Conservation (phyloP, 352 stramenopile genomes). For the Phytophthora aleatoria region DNA sequence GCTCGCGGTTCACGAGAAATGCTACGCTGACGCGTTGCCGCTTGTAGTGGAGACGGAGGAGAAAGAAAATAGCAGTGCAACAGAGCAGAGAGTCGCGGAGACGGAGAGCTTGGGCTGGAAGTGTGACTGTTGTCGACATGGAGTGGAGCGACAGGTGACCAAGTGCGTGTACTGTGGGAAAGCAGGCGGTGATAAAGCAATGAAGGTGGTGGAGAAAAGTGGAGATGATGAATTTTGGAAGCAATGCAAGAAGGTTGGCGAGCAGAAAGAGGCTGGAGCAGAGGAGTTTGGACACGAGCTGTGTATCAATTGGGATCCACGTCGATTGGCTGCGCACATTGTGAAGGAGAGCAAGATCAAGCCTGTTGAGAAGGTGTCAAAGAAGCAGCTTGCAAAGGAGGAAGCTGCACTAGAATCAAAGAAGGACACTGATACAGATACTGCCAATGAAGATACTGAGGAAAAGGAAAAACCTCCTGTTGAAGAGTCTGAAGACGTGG, state of each 20-base stretch:
- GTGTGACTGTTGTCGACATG: slow-evolving; percentile 48
- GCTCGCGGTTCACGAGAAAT: slow-evolving; percentile 40
- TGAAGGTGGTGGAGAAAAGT: slow-evolving; percentile 39
- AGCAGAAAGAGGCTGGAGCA: background rate
- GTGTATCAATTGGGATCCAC: slow-evolving; percentile 58
- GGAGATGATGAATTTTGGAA: slow-evolving; percentile 28
- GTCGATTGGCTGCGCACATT: slow-evolving; percentile 28
- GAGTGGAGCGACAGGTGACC: slow-evolving; percentile 17
- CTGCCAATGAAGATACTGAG: slow-evolving; percentile 12
- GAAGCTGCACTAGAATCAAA: slow-evolving; percentile 10
- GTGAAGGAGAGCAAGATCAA: slow-evolving; percentile 32
- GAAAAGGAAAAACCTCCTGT: slow-evolving; percentile 6
- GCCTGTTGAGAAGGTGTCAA: slow-evolving; percentile 15
- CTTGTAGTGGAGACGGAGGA: background rate
- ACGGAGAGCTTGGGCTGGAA: slow-evolving; percentile 27
- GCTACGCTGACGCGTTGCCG: slow-evolving; percentile 29
- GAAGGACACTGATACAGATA: background rate
- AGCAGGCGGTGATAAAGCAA: slow-evolving; percentile 15
- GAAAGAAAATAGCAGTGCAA: background rate
- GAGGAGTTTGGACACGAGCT: slow-evolving; percentile 48
- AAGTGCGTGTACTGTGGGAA: slow-evolving; percentile 56
- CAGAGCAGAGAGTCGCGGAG: background rate
- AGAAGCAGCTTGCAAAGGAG: slow-evolving; percentile 25
- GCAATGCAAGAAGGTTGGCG: slow-evolving; percentile 7
- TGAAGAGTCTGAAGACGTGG: slow-evolving; percentile 17